Conservation (phyloP, 2,329 filamentous ascomycete species). For the Eutypa lata region DNA sequence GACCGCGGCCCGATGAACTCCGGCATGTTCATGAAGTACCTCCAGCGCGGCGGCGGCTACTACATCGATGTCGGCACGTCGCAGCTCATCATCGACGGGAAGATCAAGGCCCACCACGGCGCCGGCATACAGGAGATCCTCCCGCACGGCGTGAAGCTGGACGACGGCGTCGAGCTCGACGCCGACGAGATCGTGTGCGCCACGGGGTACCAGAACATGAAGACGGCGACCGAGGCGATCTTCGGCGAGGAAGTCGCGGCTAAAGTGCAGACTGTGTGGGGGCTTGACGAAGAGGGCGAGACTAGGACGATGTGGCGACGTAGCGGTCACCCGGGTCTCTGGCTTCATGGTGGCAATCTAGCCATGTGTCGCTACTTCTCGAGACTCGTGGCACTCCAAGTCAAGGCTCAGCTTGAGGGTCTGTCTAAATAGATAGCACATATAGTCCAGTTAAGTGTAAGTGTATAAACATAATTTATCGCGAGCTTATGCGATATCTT, state of each 20-base stretch:
- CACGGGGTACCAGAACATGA: slow-evolving; percentile 64
- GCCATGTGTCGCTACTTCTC: slow-evolving; percentile 62
- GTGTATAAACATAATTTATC: too few relatives aligned
- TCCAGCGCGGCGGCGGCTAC: slow-evolving; percentile 59
- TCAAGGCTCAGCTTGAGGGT: slow-evolving; percentile 41
- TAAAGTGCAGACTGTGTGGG: slow-evolving; percentile 58
- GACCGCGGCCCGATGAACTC: slow-evolving; percentile 53
- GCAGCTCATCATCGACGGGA: slow-evolving; percentile 52
- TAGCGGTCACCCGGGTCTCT: slow-evolving; percentile 62
- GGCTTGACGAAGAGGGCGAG: slow-evolving; percentile 56
- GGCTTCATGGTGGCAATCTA: slow-evolving; percentile 64
- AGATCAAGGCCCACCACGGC: slow-evolving; percentile 51
- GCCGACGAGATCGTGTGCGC: slow-evolving; percentile 57
- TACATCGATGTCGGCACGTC: slow-evolving; percentile 56
- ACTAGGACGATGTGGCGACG: slow-evolving; percentile 55
- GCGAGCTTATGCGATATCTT: too few relatives aligned
- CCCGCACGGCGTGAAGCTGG: slow-evolving; percentile 36
- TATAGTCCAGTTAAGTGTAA: slow-evolving; percentile 32
- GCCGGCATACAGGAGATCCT: slow-evolving; percentile 47
- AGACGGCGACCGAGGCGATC: slow-evolving; percentile 56
- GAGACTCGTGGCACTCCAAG: slow-evolving; percentile 49
- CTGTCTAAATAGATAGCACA: neutral
- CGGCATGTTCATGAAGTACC: slow-evolving; percentile 57
- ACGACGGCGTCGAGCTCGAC: slow-evolving; percentile 46
- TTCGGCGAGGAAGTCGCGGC: slow-evolving; percentile 61